Base-by-base conservation (phyloP, 371 early-diverging fungal species). In the Circinella umbellata region DNA sequence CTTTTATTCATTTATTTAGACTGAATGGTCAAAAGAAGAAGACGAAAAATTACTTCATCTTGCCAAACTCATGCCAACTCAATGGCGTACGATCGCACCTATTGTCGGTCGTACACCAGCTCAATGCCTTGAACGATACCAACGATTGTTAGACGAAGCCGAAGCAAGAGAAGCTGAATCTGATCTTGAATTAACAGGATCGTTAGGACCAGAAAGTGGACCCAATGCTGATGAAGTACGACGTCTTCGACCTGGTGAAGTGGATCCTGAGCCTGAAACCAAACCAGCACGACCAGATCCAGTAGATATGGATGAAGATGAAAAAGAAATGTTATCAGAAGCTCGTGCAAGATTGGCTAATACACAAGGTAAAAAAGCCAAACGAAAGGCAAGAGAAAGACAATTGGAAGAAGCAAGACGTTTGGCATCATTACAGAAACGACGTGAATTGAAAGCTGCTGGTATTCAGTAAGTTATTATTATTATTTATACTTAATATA, bases 221-320 rank as follows among this genome's bases (percentile, higher is more conserved):
- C 93, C 94, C 3, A 90, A 86, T 55, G 93, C 93, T 11, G 94
- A 89, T 59, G 91, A 90, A 71, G 91, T 91, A 2, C 88, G 98
- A 49, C 87, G 90, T 34, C 80, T 98, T 35, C 84, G 98, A 46
- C 98, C 98, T 3, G 99, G 99, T 46, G 98, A 98, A 82, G 96
- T 98, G 47, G 98, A 98, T 77, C 98, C 98, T 8, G 95, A 96
- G 69, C 99, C 98, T 17, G 99, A 98, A 80, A 89, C 94, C 2
- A 96, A 96, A 71, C 96, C 99, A 14, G 99, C 99, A 2, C 87
- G 98, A 17, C 99, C 99, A 4, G 99, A 99, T 83, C 97, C 99
- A 9, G 94, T 99, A 1, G 99, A 99, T 77, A 97, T 98, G 99
- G 98, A 99, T 71, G 98, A 98, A 77, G 99, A 98, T 79, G 99